These are phyloP conservation scores for Lathyrus oleraceus DNA, from an alignment of 306 rosid genomes.

Conservation along the genomic window DNA sequence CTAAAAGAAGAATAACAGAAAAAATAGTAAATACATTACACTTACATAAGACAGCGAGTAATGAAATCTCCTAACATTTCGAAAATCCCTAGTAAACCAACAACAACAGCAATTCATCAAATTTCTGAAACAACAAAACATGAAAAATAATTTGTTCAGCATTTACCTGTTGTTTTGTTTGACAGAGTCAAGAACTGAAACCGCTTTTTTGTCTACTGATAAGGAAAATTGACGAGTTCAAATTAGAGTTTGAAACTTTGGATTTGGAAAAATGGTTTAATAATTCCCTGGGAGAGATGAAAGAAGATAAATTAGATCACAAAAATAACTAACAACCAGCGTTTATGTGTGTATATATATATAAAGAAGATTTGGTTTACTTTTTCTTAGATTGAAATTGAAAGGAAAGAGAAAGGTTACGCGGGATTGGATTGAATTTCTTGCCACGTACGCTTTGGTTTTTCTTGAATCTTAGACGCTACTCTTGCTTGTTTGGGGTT, in stretches of 20 bases:
- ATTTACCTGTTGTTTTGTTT: constrained; percentile 38
- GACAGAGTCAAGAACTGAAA: constrained; percentile 32
- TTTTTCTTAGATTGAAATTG: not conserved
- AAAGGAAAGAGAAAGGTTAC: constrained; percentile 6
- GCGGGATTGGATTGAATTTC: constrained; percentile 17
- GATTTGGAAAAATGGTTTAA: constrained; percentile 23
- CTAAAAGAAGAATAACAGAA: not conserved
- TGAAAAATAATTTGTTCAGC: not conserved
- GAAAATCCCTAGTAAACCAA: constrained; percentile 3
- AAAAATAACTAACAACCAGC: not conserved
- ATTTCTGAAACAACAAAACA: not conserved
- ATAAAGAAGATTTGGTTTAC: constrained; percentile 4
- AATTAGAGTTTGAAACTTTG: constrained; percentile 1
- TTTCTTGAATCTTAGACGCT: constrained; percentile 36
- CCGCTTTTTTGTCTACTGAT: constrained; percentile 4
- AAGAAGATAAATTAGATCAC: constrained; percentile 1
- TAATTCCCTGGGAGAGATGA: constrained; percentile 28
- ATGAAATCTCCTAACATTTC: constrained; percentile 79
- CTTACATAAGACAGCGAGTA: constrained; percentile 75
- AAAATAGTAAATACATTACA: not conserved
- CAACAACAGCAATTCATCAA: not conserved
- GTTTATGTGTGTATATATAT: not conserved
- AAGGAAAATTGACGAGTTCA: constrained; percentile 11
- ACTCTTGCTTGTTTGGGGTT: constrained; percentile 13
- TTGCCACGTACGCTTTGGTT: constrained; percentile 36